These are phyloP conservation scores for Citropsis articulata DNA, from an alignment of 345 rosid species.

Conservation along the genomic window DNA sequence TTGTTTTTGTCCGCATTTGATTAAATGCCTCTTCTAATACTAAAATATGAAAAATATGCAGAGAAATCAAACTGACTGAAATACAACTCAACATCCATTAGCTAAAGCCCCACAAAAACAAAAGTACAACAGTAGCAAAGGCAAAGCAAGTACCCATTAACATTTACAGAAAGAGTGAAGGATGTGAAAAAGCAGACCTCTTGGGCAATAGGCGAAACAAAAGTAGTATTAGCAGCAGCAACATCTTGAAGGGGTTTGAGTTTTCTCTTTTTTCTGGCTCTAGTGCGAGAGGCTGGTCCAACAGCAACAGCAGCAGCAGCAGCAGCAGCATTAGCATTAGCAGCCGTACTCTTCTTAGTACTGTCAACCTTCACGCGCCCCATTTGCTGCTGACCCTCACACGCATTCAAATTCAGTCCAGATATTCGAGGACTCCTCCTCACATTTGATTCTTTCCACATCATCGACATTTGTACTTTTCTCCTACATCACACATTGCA, in stretches of 20 bases:
- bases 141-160: not conserved
- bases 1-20: constrained; percentile 5
- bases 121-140: not conserved
- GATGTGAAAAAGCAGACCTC: constrained; percentile 21
- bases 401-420: constrained; percentile 27
- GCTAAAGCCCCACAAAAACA: not conserved
- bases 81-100: too few species aligned
- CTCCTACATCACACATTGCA: constrained; percentile 15
- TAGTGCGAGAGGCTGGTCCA: constrained; percentile 33
- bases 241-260: constrained; percentile 44
- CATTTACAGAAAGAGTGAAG: not conserved
- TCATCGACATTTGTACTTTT: constrained; percentile 32
- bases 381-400: constrained; percentile 11
- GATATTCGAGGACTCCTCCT: constrained; percentile 50
- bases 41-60: not conserved
- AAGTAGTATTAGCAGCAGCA: constrained; percentile 18
- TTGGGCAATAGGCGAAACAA: constrained; percentile 22
- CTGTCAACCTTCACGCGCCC: constrained; percentile 13
- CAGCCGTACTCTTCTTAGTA: constrained; percentile 2
- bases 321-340: not conserved
- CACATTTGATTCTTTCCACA: constrained; percentile 47
- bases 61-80: not conserved
- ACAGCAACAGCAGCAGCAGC: constrained; percentile 1
- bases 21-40: constrained; percentile 3
- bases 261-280: constrained; percentile 39